Evolutionary conservation across 257 asterid species (phyloP).

Genomic region (Fraxinus pennsylvanica): DNA sequence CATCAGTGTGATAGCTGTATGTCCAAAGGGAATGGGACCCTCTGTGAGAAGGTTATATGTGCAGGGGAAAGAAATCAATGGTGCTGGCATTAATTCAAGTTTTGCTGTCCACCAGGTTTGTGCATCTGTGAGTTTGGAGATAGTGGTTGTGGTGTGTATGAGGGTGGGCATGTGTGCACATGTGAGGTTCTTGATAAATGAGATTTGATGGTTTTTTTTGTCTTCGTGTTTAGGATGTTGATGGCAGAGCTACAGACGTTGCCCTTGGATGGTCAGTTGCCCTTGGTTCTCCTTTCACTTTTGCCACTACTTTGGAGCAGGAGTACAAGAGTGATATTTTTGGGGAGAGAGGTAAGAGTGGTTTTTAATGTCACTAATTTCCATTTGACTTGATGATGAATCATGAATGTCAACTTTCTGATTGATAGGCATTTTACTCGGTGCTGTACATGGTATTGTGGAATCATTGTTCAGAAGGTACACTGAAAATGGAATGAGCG

Average conservation of each 20-base stretch:
- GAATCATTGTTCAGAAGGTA: conserved; percentile 88
- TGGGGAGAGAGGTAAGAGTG: conserved; percentile 79
- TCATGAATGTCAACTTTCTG: conserved; percentile 22
- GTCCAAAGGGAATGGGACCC: conserved; percentile 99
- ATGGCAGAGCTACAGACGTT: conserved; percentile 95
- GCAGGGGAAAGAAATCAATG: conserved; percentile 92
- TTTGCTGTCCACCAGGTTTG: conserved; percentile 92
- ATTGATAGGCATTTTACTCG: conserved; percentile 79
- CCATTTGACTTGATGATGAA: neutral
- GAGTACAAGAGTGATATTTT: conserved; percentile 94
- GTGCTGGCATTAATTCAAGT: conserved; percentile 96
- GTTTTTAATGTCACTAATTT: neutral
- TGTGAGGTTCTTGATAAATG: conserved; percentile 5
- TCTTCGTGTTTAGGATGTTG: conserved; percentile 57
- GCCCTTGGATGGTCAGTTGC: conserved; percentile 98
- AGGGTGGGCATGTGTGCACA: neutral
- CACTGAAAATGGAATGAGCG: conserved; percentile 87
- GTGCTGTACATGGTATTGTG: conserved; percentile 98
- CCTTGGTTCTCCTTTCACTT: conserved; percentile 95
- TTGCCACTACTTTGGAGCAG: conserved; percentile 85
- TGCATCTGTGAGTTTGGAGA: neutral
- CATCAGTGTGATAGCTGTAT: conserved; percentile 88
- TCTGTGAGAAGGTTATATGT: conserved; percentile 94
- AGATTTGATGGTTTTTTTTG: neutral
- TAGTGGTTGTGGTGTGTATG: neutral